Base-by-base conservation (phyloP, 169 alveolate species). In the Haemoproteus tartakovskyi region DNA sequence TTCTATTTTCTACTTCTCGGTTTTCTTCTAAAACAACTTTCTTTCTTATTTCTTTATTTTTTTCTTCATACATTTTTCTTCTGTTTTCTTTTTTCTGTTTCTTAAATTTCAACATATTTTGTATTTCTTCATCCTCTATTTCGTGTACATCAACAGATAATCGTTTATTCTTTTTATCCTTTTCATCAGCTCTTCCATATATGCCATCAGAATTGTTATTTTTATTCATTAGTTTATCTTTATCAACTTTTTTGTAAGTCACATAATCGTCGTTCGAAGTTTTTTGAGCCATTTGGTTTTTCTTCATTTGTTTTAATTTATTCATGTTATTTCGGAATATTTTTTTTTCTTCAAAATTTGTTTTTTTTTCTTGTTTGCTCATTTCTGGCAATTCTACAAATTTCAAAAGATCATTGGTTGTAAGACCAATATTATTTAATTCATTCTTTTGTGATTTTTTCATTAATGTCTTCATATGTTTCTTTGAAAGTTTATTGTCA, bases 161-260 rank as follows among this genome's bases (percentile, higher is more conserved):
- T 50, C 26, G 48, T 24, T 40, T 78, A 46, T 19, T 78, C 64
- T 16, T 27, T 33, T 33, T 33, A 33, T 33, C 9, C 9, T 33
- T 33, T 33, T 33, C 43, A 9, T 6, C 5, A 5, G 62, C 74
- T n/a, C n/a, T n/a, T n/a, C n/a, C n/a, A n/a, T n/a, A n/a, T n/a
- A n/a, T n/a, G n/a, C n/a, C n/a, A n/a, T n/a, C n/a, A n/a, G n/a
- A n/a, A n/a, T n/a, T n/a, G n/a, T n/a, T n/a, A n/a, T n/a, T n/a
- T n/a, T n/a, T n/a, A n/a, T n/a, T n/a, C n/a, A n/a, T 46, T 43
- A 59, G 46, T 63, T 62, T 9, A 52, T 38, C 38, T 43, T 60
- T 62, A 16, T 85, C 86, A 67, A 80, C 70, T 52, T 85, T 60
- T 78, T 86, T 50, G 78, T 62, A 48, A 43, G 74, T 48, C 11